Evolutionary conservation across 306 rosid genomes (phyloP).

Genomic region (Bauhinia variegata): DNA sequence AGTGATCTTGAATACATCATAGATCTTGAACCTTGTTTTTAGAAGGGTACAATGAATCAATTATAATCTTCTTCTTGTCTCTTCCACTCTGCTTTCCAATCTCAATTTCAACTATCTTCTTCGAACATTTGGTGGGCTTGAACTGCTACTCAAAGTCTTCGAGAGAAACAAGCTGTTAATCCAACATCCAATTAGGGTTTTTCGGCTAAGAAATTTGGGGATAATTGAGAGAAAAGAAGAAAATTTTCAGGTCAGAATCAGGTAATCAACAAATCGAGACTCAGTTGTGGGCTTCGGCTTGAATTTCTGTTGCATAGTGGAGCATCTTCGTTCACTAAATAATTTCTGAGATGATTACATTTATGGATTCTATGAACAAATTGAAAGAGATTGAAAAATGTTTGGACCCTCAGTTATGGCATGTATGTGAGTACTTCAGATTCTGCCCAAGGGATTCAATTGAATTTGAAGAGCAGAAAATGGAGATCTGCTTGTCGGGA

Average conservation of each 20-base stretch:
- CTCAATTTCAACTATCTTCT: constrained; percentile 5
- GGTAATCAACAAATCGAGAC: constrained; percentile 32
- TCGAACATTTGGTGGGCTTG: constrained; percentile 1
- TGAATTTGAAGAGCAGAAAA: no score
- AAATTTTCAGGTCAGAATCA: constrained; percentile 31
- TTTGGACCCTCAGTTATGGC: constrained; percentile 91
- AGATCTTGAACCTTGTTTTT: constrained; percentile 43
- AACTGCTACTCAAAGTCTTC: constrained; percentile 2
- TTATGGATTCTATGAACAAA: constrained; percentile 83
- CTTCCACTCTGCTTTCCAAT: constrained; percentile 28
- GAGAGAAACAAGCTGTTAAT: neutral
- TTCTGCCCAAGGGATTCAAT: no score
- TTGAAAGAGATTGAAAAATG: constrained; percentile 67
- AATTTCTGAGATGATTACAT: constrained; percentile 68
- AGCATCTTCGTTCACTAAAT: constrained; percentile 2
- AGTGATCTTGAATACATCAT: constrained; percentile 16
- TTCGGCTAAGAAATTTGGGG: neutral
- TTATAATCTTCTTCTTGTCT: constrained; percentile 19
- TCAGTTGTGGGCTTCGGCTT: constrained; percentile 14
- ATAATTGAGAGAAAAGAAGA: constrained; percentile 18
- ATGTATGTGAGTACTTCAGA: no score
- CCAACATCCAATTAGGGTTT: neutral
- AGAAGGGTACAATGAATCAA: constrained; percentile 16
- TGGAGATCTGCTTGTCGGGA: no score
- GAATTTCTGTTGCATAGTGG: constrained; percentile 27